A percentile compares a stretch with the other conserved stretches of the same genome.
These are phyloP conservation scores for Parafenestella ontariensis DNA, from an alignment of 2,329 filamentous ascomycete species.

Conservation along the genomic window DNA sequence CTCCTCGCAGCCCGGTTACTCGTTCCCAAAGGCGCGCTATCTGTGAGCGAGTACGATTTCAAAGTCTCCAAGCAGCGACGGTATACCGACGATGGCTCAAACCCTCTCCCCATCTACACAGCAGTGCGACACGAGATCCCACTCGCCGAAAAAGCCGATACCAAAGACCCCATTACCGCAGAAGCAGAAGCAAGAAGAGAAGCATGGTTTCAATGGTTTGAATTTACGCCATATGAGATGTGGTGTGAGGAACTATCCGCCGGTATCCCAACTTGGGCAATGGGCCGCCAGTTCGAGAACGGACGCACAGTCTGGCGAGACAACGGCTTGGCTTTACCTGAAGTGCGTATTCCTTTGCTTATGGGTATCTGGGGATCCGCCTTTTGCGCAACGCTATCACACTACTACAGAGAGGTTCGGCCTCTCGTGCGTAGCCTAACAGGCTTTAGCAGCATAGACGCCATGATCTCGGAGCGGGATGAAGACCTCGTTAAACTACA, in stretches of 20 bases:
- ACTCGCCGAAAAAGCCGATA: conserved; percentile 57
- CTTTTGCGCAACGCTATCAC: conserved; percentile 92
- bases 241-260: conserved; percentile 92
- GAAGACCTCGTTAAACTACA: conserved; percentile 90
- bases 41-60: conserved; percentile 77
- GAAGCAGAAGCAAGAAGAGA: conserved; percentile 64
- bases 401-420: conserved; percentile 95
- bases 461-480: conserved; percentile 80
- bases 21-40: conserved; percentile 83
- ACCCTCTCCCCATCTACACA: conserved; percentile 93
- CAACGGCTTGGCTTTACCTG: conserved; percentile 76
- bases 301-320: conserved; percentile 70
- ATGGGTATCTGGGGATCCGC: conserved; percentile 97
- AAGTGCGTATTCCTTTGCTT: conserved; percentile 81
- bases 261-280: conserved; percentile 92
- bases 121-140: conserved; percentile 96
- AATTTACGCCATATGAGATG: conserved; percentile 88
- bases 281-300: conserved; percentile 81
- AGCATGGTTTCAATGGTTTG: conserved; percentile 98
- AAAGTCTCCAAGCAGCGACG: conserved; percentile 88
- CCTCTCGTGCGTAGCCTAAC: conserved; percentile 77
- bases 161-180: conserved; percentile 42
- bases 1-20: conserved; percentile 83
- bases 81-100: conserved; percentile 76
- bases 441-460: conserved; percentile 79